Evolutionary conservation across 345 rosid genomes (phyloP).

Genomic region (Lepidium didymum): DNA sequence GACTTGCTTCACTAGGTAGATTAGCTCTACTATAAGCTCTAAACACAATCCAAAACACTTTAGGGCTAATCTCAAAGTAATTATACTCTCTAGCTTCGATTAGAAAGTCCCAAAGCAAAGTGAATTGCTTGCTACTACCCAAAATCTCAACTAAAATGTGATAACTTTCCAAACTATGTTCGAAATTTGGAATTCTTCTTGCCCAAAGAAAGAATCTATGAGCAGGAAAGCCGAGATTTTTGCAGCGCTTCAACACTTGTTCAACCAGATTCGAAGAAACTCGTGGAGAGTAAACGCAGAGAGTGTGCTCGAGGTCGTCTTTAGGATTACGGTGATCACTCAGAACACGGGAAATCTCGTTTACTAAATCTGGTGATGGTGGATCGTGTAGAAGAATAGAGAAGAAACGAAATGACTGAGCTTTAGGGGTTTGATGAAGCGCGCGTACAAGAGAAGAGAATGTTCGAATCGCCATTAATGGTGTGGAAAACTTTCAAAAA

Average conservation of each 20-base stretch:
- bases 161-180: constrained; percentile 50
- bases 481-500: not conserved
- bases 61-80: constrained; percentile 34
- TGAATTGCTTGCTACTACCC: constrained; percentile 57
- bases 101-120: constrained; percentile 77
- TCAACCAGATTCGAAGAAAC: constrained; percentile 58
- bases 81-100: constrained; percentile 51
- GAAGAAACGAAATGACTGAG: constrained; percentile 7
- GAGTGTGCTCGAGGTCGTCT: constrained; percentile 63
- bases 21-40: constrained; percentile 67
- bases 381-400: constrained; percentile 17
- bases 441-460: constrained; percentile 24
- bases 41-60: constrained; percentile 66
- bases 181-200: constrained; percentile 46
- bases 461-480: constrained; percentile 32
- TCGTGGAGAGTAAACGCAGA: constrained; percentile 35
- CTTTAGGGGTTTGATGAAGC: constrained; percentile 14
- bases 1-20: constrained; percentile 59
- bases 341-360: constrained; percentile 62
- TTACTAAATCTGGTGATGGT: constrained; percentile 42
- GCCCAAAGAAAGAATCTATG: constrained; percentile 95
- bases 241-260: constrained; percentile 78
- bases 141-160: constrained; percentile 66
- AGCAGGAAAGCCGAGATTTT: constrained; percentile 68
- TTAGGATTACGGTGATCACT: constrained; percentile 74